Evolutionary conservation across 2,329 filamentous ascomycete species (phyloP).

Genomic region (Monosporascus cannonballus): DNA sequence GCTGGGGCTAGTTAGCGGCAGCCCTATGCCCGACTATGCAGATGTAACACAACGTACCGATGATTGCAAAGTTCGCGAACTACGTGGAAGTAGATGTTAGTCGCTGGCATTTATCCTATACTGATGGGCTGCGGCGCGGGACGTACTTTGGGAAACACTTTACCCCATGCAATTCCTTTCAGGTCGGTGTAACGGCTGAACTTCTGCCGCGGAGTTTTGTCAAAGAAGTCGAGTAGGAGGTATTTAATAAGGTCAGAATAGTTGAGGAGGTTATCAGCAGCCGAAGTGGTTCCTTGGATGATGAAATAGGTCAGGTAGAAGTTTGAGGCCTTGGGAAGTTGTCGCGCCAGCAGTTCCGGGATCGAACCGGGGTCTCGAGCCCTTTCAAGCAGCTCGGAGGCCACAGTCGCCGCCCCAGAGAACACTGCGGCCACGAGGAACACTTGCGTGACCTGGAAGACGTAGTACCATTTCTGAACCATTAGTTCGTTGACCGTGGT

Average conservation of each 20-base stretch:
- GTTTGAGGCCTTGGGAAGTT: constrained; percentile 65
- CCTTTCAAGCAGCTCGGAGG: constrained; percentile 16
- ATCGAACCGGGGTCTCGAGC: constrained; percentile 22
- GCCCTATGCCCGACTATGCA: too few species aligned
- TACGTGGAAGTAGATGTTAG: constrained; percentile 6
- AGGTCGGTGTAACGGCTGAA: constrained; percentile 58
- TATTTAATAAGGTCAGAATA: constrained; percentile 54
- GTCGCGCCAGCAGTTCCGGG: constrained; percentile 50
- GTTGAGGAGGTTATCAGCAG: constrained; percentile 60
- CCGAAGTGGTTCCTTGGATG: constrained; percentile 64
- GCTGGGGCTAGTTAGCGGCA: constrained; percentile 13
- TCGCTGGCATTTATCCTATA: constrained; percentile 27
- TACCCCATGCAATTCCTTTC: constrained; percentile 60
- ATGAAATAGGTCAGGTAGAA: constrained; percentile 77
- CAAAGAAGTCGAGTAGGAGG: constrained; percentile 57
- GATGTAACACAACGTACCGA: constrained; percentile 15
- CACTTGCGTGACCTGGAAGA: constrained; percentile 75
- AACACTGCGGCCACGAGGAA: constrained; percentile 77
- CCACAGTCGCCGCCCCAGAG: constrained; percentile 44
- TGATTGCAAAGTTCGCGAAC: constrained; percentile 28
- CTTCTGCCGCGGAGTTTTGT: constrained; percentile 67
- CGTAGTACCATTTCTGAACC: constrained; percentile 74
- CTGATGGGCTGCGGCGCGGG: constrained; percentile 49
- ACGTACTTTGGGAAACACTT: constrained; percentile 51
- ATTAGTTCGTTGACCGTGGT: constrained; percentile 66